Percentiles rank a stretch among this genome's conserved stretches.
phyloP scores from a whole-genome alignment of 345 rosid species.

The Citrus hindsii region DNA sequence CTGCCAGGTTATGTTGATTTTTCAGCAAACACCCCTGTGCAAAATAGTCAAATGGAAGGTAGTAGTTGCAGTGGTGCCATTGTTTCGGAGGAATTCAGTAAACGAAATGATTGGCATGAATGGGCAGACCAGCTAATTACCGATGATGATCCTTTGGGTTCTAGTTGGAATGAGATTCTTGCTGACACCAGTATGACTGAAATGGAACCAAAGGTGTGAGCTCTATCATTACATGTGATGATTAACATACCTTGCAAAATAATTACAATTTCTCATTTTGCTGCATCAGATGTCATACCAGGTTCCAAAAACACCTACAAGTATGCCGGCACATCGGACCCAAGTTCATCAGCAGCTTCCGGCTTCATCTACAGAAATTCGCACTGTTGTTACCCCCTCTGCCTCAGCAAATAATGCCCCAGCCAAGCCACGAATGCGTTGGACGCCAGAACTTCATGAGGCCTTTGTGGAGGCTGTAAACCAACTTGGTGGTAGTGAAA shows the following conservation, averaged over 20 bases:
- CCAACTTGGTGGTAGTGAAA: conserved; percentile 80
- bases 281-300: conserved; percentile 53
- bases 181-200: conserved; percentile 38
- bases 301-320: conserved; percentile 38
- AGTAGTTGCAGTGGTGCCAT: conserved; percentile 36
- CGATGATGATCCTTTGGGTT: conserved; percentile 51
- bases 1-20: conserved; percentile 50
- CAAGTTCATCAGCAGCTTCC: conserved; percentile 45
- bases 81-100: conserved; percentile 47
- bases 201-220: conserved; percentile 61
- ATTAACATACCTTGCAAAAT: conserved; percentile 5
- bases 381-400: conserved; percentile 36
- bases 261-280: conserved; percentile 20
- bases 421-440: conserved; percentile 84
- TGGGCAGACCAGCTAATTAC: conserved; percentile 85
- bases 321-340: conserved; percentile 34
- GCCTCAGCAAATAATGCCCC: conserved; percentile 57
- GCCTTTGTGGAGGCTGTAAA: conserved; percentile 88
- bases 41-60: conserved; percentile 50
- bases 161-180: conserved; percentile 63
- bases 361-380: conserved; percentile 52
- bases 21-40: conserved; percentile 38
- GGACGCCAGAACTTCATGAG: conserved; percentile 94
- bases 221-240: conserved; percentile 5
- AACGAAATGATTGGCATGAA: conserved; percentile 69